phyloP scores from a whole-genome alignment of 1,284 basidiomycete species.

The Pisolithus thermaeus region DNA sequence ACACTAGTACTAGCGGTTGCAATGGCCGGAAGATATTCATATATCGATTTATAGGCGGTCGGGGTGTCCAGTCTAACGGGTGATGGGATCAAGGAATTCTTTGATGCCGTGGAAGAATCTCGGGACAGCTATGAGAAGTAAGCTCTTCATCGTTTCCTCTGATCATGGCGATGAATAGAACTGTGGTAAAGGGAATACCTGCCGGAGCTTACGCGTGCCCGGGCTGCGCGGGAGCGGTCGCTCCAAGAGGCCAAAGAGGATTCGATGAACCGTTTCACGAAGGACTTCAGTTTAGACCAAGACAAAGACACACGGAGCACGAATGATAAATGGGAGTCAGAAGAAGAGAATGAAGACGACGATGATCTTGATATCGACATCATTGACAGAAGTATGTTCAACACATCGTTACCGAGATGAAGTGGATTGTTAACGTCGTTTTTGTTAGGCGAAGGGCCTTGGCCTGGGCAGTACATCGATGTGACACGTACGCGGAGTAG shows the following conservation, averaged over 20 bases:
- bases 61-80: constrained; percentile 97
- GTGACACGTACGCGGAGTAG: constrained; percentile 49
- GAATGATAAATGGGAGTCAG: constrained; percentile 54
- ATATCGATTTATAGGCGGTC: constrained; percentile 58
- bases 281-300: constrained; percentile 76
- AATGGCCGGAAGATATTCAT: constrained; percentile 2
- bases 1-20: background rate
- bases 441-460: constrained; percentile 52
- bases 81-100: constrained; percentile 86
- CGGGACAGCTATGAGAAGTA: constrained; percentile 86
- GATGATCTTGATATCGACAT: constrained; percentile 52
- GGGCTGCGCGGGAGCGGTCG: constrained; percentile 53
- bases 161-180: constrained; percentile 1
- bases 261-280: constrained; percentile 79
- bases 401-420: constrained; percentile 1
- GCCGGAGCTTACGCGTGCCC: constrained; percentile 79
- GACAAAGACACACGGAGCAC: constrained; percentile 49
- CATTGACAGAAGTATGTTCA: constrained; percentile 58
- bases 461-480: constrained; percentile 67
- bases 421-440: constrained; percentile 8
- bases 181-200: constrained; percentile 70
- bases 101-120: constrained; percentile 85
- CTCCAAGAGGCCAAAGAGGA: constrained; percentile 70
- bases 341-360: constrained; percentile 57
- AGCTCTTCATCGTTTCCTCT: constrained; percentile 19